Conservation (phyloP, 108 stramenopile genomes). For the Cyclotella kingstonii region DNA sequence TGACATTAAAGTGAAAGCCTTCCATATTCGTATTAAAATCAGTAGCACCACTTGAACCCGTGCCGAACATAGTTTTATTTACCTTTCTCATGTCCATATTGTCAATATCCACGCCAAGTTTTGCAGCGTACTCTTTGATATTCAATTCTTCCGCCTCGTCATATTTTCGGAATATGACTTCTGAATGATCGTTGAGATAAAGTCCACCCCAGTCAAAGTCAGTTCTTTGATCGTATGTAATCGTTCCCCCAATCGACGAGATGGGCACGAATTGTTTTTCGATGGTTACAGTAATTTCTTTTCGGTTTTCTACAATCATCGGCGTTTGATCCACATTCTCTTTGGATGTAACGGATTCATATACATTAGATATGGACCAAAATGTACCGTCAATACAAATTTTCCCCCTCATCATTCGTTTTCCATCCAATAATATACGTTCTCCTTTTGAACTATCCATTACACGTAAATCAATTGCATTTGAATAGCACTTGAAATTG, state of each 20-base stretch:
- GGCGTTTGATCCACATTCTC: neutral
- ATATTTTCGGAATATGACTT: constrained; percentile 65
- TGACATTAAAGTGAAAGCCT: constrained; percentile 52
- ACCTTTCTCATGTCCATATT: constrained; percentile 86
- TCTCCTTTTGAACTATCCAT: constrained; percentile 12
- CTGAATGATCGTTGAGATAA: constrained; percentile 68
- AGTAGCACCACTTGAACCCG: neutral
- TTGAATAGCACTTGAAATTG: constrained; percentile 52
- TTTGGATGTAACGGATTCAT: constrained; percentile 3
- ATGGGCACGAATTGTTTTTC: constrained; percentile 55
- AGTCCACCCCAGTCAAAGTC: constrained; percentile 87
- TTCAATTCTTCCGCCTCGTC: constrained; percentile 76
- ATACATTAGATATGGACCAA: constrained; percentile 70
- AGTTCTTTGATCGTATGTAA: constrained; percentile 39
- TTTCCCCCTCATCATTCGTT: constrained; percentile 58
- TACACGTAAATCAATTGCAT: constrained; percentile 52
- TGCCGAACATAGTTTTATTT: constrained; percentile 79
- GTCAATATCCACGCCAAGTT: constrained; percentile 85
- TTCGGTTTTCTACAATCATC: constrained; percentile 5
- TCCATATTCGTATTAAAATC: neutral
- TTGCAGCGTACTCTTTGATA: constrained; percentile 75
- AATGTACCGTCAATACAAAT: constrained; percentile 76
- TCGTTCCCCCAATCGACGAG: constrained; percentile 10
- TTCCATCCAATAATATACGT: constrained; percentile 57
- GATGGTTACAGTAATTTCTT: constrained; percentile 65